Evolutionary conservation across 176 grass and related monocot genomes (phyloP).

Genomic region (Ampelocalamus luodianensis): DNA sequence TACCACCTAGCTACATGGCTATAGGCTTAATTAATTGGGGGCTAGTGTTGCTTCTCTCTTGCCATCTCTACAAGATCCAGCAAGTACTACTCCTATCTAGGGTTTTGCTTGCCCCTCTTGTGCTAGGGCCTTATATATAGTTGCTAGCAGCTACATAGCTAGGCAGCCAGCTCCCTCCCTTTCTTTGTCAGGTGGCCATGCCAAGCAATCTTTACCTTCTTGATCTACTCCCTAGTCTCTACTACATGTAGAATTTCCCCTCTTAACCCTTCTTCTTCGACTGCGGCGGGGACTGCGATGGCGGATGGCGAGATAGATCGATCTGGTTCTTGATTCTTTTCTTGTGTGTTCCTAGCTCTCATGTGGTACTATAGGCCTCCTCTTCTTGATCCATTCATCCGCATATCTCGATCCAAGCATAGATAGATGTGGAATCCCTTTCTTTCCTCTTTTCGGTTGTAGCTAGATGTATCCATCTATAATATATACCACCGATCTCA

Average conservation of each 20-base stretch:
- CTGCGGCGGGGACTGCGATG: not conserved
- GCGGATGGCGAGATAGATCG: not conserved
- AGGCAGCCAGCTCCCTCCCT: not conserved
- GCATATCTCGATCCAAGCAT: not conserved
- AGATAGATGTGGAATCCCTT: not conserved
- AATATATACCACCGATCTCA: not conserved
- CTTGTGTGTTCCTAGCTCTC: not conserved
- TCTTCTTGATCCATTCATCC: not conserved
- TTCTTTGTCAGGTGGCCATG: not conserved
- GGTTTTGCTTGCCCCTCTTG: slow-evolving; percentile 36
- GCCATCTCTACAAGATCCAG: slow-evolving; percentile 23
- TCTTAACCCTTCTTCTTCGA: not conserved
- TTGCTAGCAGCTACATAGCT: not conserved
- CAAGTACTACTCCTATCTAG: slow-evolving; percentile 26
- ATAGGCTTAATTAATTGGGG: slow-evolving; percentile 13
- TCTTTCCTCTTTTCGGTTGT: not conserved
- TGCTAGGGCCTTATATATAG: slow-evolving; percentile 49
- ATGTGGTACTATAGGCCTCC: not conserved
- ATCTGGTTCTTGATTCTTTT: slow-evolving; percentile 25
- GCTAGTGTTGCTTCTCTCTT: slow-evolving; percentile 5
- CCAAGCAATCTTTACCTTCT: not conserved
- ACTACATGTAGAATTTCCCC: not conserved
- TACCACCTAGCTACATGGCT: not conserved
- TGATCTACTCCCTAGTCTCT: not conserved
- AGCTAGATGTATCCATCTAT: not conserved